Base-by-base conservation (phyloP, 1,139 yeast species). In the Zygosaccharomyces sapae region DNA sequence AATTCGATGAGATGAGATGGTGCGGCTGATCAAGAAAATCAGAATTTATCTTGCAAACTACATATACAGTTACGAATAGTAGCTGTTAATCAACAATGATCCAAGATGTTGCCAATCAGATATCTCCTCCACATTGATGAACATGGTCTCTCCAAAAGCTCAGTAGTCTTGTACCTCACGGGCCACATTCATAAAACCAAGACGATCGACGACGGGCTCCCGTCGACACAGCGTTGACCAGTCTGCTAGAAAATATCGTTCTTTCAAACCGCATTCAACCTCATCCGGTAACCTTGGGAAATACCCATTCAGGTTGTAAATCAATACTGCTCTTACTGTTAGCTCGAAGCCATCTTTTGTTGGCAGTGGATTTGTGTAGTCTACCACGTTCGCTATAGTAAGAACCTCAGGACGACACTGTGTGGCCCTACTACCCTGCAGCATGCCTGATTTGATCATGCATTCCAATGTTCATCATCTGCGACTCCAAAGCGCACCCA, bases 391-490 rank as follows among this genome's bases (percentile, higher is more conserved):
- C 25, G 7, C 25, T 6, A 5, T 22, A 22, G 5, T 22, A 6
- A 22, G 25, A 6, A 4, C 25, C 25, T 22, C 5, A 5, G 9
- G 7, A 22, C 7, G 5, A 22, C 25, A 6, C 25, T 6, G 25
- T 22, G 25, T 6, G 30, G n/a, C n/a, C n/a, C n/a, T n/a, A 67
- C 63, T 35, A 73, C 75, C 29, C 25, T 22, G 25, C 25, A 22
- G 25, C 25, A 22, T 9, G 25, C 70, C 85, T 66, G 37, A 77
- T 77, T 40, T 63, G 68, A 6, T 86, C 86, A 59, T 81, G 86
- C 86, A 81, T 81, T 68, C 88, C 75, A 1, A 81, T 78, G 57
- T 82, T 80, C 63, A 83, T 73, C 86, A 83, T 80, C 53, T 77
- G 80, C 4, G 84, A 82, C 9, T 72, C 70, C 37, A 70, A 67